Percentiles rank a stretch among this genome's conserved stretches.
These are phyloP conservation scores for Solanum chacoense DNA, from an alignment of 305 asterid genomes.

Conservation along the genomic window DNA sequence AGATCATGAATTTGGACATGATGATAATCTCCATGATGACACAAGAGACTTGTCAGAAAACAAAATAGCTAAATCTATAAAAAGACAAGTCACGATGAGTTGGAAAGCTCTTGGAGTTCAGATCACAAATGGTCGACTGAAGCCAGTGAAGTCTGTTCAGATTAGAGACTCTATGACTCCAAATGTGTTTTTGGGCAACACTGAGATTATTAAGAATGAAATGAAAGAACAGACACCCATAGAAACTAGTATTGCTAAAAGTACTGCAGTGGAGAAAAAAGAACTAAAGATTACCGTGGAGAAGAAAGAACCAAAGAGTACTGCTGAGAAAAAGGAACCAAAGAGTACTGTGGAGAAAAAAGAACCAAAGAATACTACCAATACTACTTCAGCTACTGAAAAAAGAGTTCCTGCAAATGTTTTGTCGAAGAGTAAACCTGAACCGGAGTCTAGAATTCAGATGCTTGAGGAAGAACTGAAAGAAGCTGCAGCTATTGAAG, in stretches of 20 bases:
- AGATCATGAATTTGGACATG: slow-evolving; percentile 5
- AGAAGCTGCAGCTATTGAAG: slow-evolving; percentile 77
- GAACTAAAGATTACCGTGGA: slow-evolving; percentile 8
- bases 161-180: slow-evolving; percentile 22
- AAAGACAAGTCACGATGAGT: slow-evolving; percentile 30
- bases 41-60: slow-evolving; percentile 12
- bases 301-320: background rate
- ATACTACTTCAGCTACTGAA: background rate
- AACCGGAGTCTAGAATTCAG: slow-evolving; percentile 38
- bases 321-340: background rate
- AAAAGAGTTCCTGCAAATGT: slow-evolving; percentile 10
- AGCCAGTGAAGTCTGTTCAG: slow-evolving; percentile 50
- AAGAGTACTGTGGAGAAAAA: background rate
- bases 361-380: slow-evolving; percentile 5
- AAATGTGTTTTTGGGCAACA: slow-evolving; percentile 17
- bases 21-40: slow-evolving; percentile 19
- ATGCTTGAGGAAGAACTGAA: slow-evolving; percentile 78
- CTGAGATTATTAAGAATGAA: slow-evolving; percentile 26
- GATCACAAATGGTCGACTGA: slow-evolving; percentile 35
- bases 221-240: slow-evolving; percentile 18
- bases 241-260: slow-evolving; percentile 10
- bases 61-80: slow-evolving; percentile 20
- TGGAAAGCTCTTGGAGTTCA: slow-evolving; percentile 31
- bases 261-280: background rate
- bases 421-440: slow-evolving; percentile 25